phyloP scores from a whole-genome alignment of 176 grass and related monocot species.

The Aegilops bicornis region DNA sequence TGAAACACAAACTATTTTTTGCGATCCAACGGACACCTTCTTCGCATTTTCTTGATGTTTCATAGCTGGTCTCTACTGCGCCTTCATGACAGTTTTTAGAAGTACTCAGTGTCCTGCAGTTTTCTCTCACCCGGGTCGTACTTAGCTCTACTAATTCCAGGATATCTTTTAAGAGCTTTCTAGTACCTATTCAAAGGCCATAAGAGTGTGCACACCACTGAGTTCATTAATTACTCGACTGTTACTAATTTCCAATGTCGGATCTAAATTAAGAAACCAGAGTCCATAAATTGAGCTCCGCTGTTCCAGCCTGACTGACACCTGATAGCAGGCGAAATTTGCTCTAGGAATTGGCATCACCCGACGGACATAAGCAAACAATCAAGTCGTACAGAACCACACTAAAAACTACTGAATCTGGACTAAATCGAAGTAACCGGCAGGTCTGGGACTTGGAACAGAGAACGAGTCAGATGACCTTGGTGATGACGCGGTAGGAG shows the following conservation, averaged over 20 bases:
- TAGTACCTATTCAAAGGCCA: background rate
- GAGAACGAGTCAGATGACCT: conserved; percentile 48
- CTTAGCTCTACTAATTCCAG: background rate
- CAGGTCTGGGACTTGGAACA: background rate
- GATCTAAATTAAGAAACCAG: conserved; percentile 25
- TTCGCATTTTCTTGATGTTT: background rate
- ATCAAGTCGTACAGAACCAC: background rate
- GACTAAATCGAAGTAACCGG: conserved; percentile 12
- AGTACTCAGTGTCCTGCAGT: background rate
- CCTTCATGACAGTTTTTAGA: background rate
- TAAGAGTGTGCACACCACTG: background rate
- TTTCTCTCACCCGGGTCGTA: background rate
- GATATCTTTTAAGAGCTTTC: background rate
- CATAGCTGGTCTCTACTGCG: background rate
- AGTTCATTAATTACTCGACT: conserved; percentile 23
- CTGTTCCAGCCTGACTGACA: conserved; percentile 2
- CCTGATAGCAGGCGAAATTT: background rate
- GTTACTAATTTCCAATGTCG: background rate
- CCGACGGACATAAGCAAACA: background rate
- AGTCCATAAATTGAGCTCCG: conserved; percentile 29
- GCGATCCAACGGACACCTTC: background rate
- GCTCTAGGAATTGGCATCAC: conserved; percentile 10
- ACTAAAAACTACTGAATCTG: conserved; percentile 17
- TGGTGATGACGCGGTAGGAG: conserved; percentile 97
- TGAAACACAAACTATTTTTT: background rate